Conservation (phyloP, 2,329 filamentous ascomycete genomes). For the Aureobasidium mangrovei region DNA sequence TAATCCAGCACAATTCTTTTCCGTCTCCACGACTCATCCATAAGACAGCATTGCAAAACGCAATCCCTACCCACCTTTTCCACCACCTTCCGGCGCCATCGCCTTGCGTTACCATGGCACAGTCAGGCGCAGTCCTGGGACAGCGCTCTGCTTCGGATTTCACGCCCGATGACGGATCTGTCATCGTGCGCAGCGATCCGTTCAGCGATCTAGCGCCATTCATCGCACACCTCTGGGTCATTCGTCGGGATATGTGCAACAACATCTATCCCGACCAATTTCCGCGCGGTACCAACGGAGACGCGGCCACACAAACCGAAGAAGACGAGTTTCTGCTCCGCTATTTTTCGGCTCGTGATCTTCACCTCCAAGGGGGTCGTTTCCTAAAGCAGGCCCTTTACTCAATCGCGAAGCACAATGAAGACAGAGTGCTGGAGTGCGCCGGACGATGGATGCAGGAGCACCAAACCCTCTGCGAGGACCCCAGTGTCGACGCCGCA, state of each 20-base stretch:
- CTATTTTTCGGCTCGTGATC: conserved; percentile 22
- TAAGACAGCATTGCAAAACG: neutral
- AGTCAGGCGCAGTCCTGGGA: neutral
- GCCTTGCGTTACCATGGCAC: neutral
- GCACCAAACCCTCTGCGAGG: conserved; percentile 18
- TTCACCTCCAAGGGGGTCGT: conserved; percentile 23
- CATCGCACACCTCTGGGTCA: conserved; percentile 20
- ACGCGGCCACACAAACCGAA: conserved; percentile 18
- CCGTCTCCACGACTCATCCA: neutral
- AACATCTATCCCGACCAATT: conserved; percentile 27
- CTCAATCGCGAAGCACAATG: conserved; percentile 25
- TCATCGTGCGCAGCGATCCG: conserved; percentile 26
- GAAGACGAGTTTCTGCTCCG: conserved; percentile 26
- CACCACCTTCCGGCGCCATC: neutral
- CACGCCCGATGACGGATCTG: neutral
- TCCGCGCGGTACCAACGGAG: conserved; percentile 18
- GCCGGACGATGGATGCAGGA: conserved; percentile 20
- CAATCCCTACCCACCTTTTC: neutral
- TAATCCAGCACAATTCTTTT: neutral
- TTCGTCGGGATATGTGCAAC: conserved; percentile 21
- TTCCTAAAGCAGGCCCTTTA: conserved; percentile 30
- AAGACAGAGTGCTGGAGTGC: conserved; percentile 20
- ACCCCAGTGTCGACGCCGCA: conserved; percentile 17
- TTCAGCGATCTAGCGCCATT: conserved; percentile 25
- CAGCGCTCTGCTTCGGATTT: neutral